These are phyloP conservation scores for Xerophyta viscosa DNA, from an alignment of 106 monocot genomes.

Conservation along the genomic window DNA sequence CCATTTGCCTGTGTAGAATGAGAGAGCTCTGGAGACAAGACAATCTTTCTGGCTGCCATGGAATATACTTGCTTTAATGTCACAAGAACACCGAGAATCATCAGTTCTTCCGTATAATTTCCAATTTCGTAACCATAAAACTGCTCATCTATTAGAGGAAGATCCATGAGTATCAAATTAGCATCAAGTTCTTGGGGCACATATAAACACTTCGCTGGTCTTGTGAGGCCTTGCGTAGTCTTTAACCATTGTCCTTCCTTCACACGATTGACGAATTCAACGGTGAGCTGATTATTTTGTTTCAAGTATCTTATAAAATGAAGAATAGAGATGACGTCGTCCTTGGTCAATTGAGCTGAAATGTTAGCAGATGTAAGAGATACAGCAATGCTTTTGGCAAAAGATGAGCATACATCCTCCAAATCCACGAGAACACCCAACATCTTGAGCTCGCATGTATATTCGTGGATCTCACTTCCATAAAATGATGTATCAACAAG, in stretches of 20 bases:
- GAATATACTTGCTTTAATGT: neutral
- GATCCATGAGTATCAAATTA: neutral
- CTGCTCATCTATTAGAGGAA: neutral
- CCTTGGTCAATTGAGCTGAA: neutral
- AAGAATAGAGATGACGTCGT: neutral
- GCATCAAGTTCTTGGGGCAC: neutral
- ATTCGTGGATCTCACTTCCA: neutral
- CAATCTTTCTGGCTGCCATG: too few relatives aligned
- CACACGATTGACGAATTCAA: neutral
- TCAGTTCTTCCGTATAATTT: neutral
- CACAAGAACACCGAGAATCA: neutral
- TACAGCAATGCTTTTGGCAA: neutral
- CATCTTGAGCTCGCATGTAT: neutral
- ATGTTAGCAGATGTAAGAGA: neutral
- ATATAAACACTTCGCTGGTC: neutral
- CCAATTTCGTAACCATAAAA: slow-evolving; percentile 1
- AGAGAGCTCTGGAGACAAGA: too few relatives aligned
- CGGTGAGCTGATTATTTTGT: neutral
- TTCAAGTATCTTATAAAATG: neutral
- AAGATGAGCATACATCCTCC: neutral
- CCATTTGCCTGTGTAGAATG: too few relatives aligned
- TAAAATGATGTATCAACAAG: neutral
- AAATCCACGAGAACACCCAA: neutral
- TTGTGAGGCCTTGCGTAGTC: neutral
- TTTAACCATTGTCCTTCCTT: neutral